Evolutionary conservation across 129 eudicot genomes (phyloP), one percentile per base, ranked within the genome.

Genomic region (Escallonia herrerae): DNA sequence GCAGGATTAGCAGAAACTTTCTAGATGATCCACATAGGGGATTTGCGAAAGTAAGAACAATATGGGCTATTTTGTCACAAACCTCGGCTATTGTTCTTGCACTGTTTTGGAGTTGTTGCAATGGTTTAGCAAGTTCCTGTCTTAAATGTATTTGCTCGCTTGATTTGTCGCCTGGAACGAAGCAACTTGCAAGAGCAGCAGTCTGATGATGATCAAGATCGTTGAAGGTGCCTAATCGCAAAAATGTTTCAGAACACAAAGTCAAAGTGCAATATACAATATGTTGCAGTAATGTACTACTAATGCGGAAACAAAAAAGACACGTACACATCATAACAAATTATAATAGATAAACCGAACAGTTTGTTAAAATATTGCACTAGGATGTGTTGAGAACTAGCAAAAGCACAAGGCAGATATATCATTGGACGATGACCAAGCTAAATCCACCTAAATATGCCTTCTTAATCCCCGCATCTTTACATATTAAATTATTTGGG

Each of bases 71-170:
- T 6, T 63, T 5, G 45, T 13, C 52, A 47, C 68, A 56, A 40
- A 91, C 96, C 91, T 85, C 96, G 47, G 98, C 98, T 71, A 93
- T 88, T 80, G 85, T 81, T 67, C 91, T 84, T 43, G 99, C 99
- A 84, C 91, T 94, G 51, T 94, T 95, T 82, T 89, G 99, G 73
- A 94, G 97, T 49, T 94, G 99, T 77, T 94, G 97, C 46, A 94
- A 72, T 4, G 99, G 99, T 80, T 89, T 89, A 64, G 83, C 77
- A 80, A 94, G 97, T 75, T 94, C 99, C 22, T 84, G 78, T 84
- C 97, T 81, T 80, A 89, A 74, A 53, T 94, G 93, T 22, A 89
- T 89, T 70, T 89, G 96, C 70, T 89, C 99, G 43, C n/a, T 78
- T 65, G 99, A 89, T 80, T 57, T 78, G 68, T 94, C 99, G 53